Conservation (phyloP, 768 basidiomycete species). For the Strobilomyces confusus region DNA sequence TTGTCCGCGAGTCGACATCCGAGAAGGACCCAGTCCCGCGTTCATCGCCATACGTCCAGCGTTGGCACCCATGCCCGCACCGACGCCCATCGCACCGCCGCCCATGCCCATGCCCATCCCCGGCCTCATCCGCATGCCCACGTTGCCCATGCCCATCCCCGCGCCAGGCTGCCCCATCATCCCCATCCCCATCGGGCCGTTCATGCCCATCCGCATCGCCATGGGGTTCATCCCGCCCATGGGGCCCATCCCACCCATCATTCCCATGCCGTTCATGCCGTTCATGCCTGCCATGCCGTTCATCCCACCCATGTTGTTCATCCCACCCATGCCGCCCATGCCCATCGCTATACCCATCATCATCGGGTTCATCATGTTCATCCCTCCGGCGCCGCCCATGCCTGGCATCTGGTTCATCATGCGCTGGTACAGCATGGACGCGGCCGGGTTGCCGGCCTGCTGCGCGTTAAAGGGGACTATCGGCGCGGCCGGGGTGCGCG, state of each 20-base stretch:
- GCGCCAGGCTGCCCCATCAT: conserved; percentile 30
- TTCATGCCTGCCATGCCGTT: conserved; percentile 16
- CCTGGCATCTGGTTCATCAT: conserved; percentile 40
- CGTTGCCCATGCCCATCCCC: conserved; percentile 22
- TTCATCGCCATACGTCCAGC: conserved; percentile 40
- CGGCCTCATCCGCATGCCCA: conserved; percentile 35
- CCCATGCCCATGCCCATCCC: conserved; percentile 40
- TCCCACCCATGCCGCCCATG: conserved; percentile 39
- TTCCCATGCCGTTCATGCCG: conserved; percentile 34
- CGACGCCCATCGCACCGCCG: conserved; percentile 37
- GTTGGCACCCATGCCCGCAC: conserved; percentile 26
- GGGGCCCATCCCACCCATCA: conserved; percentile 32
- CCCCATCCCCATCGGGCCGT: conserved; percentile 35
- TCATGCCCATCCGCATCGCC: conserved; percentile 36
- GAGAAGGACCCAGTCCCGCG: conserved; percentile 44
- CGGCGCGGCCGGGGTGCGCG: conserved; percentile 32
- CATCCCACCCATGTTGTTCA: conserved; percentile 29
- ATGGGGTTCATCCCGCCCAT: conserved; percentile 28
- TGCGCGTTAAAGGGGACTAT: conserved; percentile 32
- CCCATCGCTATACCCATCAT: conserved; percentile 48
- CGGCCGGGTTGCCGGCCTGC: conserved; percentile 35
- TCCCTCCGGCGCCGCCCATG: conserved; percentile 42
- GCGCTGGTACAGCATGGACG: conserved; percentile 33
- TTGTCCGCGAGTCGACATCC: conserved; percentile 49
- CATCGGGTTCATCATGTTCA: conserved; percentile 50